Percentiles rank a stretch among this genome's conserved stretches.
These are phyloP conservation scores for Cucurbita maxima DNA, from an alignment of 306 rosid species.

Conservation along the genomic window DNA sequence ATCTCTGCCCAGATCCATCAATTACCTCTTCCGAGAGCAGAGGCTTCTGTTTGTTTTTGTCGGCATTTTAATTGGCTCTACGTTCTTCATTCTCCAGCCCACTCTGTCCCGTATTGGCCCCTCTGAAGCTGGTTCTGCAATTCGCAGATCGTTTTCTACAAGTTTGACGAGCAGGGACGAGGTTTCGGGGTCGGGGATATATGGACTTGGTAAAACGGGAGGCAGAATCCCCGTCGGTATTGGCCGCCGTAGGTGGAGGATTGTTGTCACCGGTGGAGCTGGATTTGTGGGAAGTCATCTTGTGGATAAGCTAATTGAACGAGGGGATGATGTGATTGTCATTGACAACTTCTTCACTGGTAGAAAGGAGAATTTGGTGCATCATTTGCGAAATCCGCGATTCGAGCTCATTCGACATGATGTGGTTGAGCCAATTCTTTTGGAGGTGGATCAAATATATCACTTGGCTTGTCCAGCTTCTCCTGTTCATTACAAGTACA, in stretches of 20 bases:
- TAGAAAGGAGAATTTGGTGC: constrained; percentile 79
- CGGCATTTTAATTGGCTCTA: constrained; percentile 77
- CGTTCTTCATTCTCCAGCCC: constrained; percentile 80
- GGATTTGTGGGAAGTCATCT: constrained; percentile 86
- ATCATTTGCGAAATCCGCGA: constrained; percentile 75
- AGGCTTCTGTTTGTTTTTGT: constrained; percentile 72
- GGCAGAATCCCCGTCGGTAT: constrained; percentile 49
- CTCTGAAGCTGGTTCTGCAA: constrained; percentile 21
- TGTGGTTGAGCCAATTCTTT: constrained; percentile 82
- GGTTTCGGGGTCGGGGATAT: not conserved
- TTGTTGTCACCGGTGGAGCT: constrained; percentile 89
- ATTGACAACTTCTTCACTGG: constrained; percentile 95
- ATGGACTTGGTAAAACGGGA: constrained; percentile 16
- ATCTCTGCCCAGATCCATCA: constrained; percentile 85
- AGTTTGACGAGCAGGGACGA: constrained; percentile 6
- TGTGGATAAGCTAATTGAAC: constrained; percentile 71
- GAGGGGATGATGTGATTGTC: constrained; percentile 86
- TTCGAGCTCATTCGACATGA: constrained; percentile 92
- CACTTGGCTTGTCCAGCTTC: constrained; percentile 94
- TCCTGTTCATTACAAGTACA: constrained; percentile 91
- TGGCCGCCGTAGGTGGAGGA: constrained; percentile 52
- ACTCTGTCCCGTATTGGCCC: constrained; percentile 53
- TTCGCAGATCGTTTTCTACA: constrained; percentile 11
- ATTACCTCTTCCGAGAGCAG: constrained; percentile 66
- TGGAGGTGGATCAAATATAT: constrained; percentile 95